These are phyloP conservation scores for Polygonum aviculare DNA, from an alignment of 148 eudicot genomes.

Conservation along the genomic window DNA sequence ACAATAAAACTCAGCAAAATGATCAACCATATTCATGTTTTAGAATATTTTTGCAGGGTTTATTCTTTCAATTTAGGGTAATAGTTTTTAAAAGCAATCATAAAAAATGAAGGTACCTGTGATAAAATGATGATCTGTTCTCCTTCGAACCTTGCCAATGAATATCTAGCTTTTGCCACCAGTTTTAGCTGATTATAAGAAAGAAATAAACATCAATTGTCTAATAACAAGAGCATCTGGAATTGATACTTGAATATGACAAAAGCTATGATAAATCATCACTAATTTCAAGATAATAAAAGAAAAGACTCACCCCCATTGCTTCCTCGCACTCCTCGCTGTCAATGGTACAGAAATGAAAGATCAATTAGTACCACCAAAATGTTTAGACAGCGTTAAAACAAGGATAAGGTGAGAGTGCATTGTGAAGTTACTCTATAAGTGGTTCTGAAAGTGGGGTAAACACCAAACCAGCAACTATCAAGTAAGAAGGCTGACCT, in stretches of 20 bases:
- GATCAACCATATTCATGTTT: background rate
- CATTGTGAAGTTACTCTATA: constrained; percentile 53
- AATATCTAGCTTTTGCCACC: constrained; percentile 80
- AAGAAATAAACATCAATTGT: constrained; percentile 7
- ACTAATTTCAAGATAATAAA: background rate
- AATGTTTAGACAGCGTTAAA: background rate
- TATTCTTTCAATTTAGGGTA: too few relatives aligned
- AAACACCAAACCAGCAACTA: constrained; percentile 94
- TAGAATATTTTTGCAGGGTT: background rate
- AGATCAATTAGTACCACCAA: constrained; percentile 11
- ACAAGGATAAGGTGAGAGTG: constrained; percentile 1
- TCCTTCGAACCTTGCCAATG: constrained; percentile 72
- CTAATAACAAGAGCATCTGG: background rate
- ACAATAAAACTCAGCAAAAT: background rate
- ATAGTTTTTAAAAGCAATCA: background rate
- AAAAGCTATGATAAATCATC: background rate
- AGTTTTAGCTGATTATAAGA: constrained; percentile 52
- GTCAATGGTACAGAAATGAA: constrained; percentile 11
- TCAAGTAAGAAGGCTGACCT: constrained; percentile 84
- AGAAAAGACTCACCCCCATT: constrained; percentile 57
- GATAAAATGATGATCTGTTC: constrained; percentile 91
- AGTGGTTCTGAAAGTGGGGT: constrained; percentile 94
- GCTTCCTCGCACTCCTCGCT: constrained; percentile 94
- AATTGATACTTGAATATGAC: too few relatives aligned
- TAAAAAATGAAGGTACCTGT: constrained; percentile 38